A percentile compares a stretch with the other conserved stretches of the same genome.
phyloP scores from a whole-genome alignment of 2,329 filamentous ascomycete genomes.

The Alternaria gansuensis region DNA sequence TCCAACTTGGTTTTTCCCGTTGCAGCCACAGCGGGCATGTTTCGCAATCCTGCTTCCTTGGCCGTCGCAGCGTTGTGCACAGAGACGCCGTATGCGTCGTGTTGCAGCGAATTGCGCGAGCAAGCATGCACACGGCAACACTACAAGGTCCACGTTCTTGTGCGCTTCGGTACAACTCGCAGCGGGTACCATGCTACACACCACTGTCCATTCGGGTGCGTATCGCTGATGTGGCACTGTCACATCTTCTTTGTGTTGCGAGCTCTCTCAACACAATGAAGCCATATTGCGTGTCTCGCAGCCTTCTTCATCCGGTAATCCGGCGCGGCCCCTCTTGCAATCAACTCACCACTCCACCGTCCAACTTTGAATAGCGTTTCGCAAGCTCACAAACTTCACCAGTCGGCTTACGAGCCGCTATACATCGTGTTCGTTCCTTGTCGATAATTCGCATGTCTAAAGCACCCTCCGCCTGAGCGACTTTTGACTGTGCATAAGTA shows the following conservation, averaged over 20 bases:
- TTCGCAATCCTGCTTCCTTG: conserved; percentile 19
- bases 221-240: conserved; percentile 31
- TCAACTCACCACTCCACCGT: conserved; percentile 15
- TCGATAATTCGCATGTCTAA: conserved; percentile 28
- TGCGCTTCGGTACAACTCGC: conserved; percentile 24
- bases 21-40: conserved; percentile 24
- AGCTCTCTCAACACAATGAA: conserved; percentile 31
- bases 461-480: conserved; percentile 22
- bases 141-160: conserved; percentile 38
- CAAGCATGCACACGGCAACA: conserved; percentile 22
- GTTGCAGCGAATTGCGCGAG: conserved; percentile 36
- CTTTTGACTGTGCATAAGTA: conserved; percentile 23
- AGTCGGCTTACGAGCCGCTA: conserved; percentile 27
- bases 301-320: conserved; percentile 25
- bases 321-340: conserved; percentile 29
- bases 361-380: conserved; percentile 18
- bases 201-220: conserved; percentile 30
- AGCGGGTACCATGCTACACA: conserved; percentile 29
- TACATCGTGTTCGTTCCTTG: conserved; percentile 22
- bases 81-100: conserved; percentile 12
- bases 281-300: conserved; percentile 33
- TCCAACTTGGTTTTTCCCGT: conserved; percentile 29
- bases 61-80: conserved; percentile 28
- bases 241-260: conserved; percentile 23
- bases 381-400: conserved; percentile 28